phyloP scores from a whole-genome alignment of 768 basidiomycete species.

The Xerocomellus amylosporus region DNA sequence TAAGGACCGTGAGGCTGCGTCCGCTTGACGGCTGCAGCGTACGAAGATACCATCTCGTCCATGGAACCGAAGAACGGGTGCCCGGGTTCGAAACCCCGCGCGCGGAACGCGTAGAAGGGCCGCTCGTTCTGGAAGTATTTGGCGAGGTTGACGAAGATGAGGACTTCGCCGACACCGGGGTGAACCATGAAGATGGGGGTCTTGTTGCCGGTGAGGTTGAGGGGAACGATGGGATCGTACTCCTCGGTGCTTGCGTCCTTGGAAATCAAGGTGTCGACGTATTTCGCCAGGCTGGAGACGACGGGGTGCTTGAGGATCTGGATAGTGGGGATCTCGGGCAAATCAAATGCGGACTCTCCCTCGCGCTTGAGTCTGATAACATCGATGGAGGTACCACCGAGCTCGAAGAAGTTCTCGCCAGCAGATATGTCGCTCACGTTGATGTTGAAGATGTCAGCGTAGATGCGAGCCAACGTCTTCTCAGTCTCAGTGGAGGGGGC shows the following conservation, averaged over 20 bases:
- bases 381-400: conserved; percentile 42
- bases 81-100: conserved; percentile 17
- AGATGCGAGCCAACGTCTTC: too few species aligned
- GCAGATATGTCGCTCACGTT: conserved; percentile 23
- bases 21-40: too few species aligned
- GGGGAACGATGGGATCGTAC: conserved; percentile 29
- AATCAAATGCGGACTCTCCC: conserved; percentile 25
- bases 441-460: conserved; percentile 27
- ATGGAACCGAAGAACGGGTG: too few species aligned
- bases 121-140: conserved; percentile 39
- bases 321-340: conserved; percentile 38
- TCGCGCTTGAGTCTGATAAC: conserved; percentile 31
- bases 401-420: conserved; percentile 38
- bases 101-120: conserved; percentile 44
- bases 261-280: conserved; percentile 28
- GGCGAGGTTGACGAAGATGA: conserved; percentile 7
- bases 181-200: conserved; percentile 45
- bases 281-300: conserved; percentile 31
- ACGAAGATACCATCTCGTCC: too few species aligned
- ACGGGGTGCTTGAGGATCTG: conserved; percentile 37
- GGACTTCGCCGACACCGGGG: conserved; percentile 41
- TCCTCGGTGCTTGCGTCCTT: conserved; percentile 17
- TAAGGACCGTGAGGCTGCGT: not conserved
- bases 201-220: conserved; percentile 37
- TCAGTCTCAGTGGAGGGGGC: too few species aligned